These are phyloP conservation scores for Tulasnella sp. DNA, from an alignment of 768 basidiomycete species.

Conservation along the genomic window DNA sequence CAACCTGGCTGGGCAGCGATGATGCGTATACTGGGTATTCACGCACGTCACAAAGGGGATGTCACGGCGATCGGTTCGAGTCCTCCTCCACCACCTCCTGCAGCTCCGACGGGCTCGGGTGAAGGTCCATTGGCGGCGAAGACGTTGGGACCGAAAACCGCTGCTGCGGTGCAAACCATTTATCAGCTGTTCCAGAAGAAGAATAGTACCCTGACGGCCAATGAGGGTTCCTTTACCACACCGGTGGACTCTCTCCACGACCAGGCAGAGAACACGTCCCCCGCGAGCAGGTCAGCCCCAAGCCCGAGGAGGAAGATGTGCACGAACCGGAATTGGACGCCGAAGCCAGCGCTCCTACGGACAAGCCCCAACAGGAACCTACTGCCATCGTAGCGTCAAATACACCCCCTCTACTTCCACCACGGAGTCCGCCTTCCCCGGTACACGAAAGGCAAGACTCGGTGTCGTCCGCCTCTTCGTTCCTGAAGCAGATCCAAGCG, in stretches of 20 bases:
- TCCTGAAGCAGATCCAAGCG: constrained; percentile 14
- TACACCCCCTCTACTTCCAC: not conserved
- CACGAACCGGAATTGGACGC: not conserved
- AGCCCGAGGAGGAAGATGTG: not conserved
- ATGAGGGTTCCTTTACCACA: not conserved
- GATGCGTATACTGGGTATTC: constrained; percentile 85
- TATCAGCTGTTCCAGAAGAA: constrained; percentile 66
- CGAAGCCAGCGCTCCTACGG: not conserved
- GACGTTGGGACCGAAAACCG: constrained; percentile 37
- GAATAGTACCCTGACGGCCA: not conserved
- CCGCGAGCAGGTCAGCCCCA: not conserved
- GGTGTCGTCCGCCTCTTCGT: constrained; percentile 5
- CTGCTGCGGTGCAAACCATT: constrained; percentile 49
- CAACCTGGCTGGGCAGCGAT: constrained; percentile 66
- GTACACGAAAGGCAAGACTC: not conserved
- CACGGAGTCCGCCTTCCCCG: not conserved
- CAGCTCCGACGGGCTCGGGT: not conserved
- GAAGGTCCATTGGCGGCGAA: constrained; percentile 25
- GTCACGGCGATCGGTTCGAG: constrained; percentile 79
- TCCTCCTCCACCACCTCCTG: constrained; percentile 34
- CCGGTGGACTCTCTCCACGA: not conserved
- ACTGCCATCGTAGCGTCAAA: not conserved
- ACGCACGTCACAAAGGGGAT: constrained; percentile 74
- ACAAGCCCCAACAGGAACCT: not conserved
- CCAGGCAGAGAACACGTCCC: not conserved